Percentiles rank a stretch among this genome's conserved stretches.
These are phyloP conservation scores for Phylloporus sp. DNA, from an alignment of 768 basidiomycete species.

Conservation along the genomic window DNA sequence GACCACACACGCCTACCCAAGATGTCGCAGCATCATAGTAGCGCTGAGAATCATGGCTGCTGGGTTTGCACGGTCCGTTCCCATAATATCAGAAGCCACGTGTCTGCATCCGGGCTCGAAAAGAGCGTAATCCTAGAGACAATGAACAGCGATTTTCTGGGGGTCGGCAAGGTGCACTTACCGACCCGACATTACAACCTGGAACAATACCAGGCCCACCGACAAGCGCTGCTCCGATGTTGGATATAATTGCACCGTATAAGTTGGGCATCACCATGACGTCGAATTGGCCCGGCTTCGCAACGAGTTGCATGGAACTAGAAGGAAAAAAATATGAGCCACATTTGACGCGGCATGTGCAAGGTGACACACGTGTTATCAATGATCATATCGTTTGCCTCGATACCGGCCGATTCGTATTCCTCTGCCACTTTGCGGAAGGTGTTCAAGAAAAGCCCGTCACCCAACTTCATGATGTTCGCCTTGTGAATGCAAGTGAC, in stretches of 20 bases:
- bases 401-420: slow-evolving; percentile 89
- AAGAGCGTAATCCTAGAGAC: slow-evolving; percentile 80
- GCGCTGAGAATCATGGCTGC: slow-evolving; percentile 96
- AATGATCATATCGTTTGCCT: slow-evolving; percentile 97
- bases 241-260: slow-evolving; percentile 96
- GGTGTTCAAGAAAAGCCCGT: slow-evolving; percentile 97
- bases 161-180: slow-evolving; percentile 31
- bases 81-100: slow-evolving; percentile 93
- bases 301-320: slow-evolving; percentile 98
- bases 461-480: slow-evolving; percentile 99
- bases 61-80: slow-evolving; percentile 93
- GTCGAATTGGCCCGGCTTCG: slow-evolving; percentile 93
- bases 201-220: slow-evolving; percentile 98
- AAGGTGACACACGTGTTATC: slow-evolving; percentile 78
- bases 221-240: slow-evolving; percentile 97
- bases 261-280: slow-evolving; percentile 99
- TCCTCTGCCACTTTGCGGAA: slow-evolving; percentile 96
- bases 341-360: background rate
- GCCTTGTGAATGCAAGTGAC: slow-evolving; percentile 99
- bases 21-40: slow-evolving; percentile 95
- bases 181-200: slow-evolving; percentile 95
- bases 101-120: slow-evolving; percentile 99
- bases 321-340: slow-evolving; percentile 3
- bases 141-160: background rate
- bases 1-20: slow-evolving; percentile 56